These are phyloP conservation scores for Blechomonas ayalai DNA, from an alignment of 208 protist species.

Conservation along the genomic window DNA sequence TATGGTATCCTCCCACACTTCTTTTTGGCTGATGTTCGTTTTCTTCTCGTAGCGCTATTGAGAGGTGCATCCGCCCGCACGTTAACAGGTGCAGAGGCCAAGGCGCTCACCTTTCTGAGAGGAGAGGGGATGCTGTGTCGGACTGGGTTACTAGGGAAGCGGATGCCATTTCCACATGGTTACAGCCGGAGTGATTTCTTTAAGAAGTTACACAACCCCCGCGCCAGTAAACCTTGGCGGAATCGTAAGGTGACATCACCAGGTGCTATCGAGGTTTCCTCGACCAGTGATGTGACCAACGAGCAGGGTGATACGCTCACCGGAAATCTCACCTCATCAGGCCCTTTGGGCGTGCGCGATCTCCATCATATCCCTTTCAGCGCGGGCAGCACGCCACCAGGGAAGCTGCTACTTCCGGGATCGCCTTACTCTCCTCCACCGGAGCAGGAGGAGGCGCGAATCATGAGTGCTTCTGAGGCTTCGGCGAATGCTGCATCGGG, in stretches of 20 bases:
- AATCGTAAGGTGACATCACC: slow-evolving; percentile 26
- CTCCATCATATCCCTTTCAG: background rate
- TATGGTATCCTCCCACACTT: too few relatives aligned
- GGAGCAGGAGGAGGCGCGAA: background rate
- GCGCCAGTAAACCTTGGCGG: slow-evolving; percentile 81
- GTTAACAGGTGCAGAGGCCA: too few relatives aligned
- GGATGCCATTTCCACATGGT: slow-evolving; percentile 34
- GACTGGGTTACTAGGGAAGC: slow-evolving; percentile 21
- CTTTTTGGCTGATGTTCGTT: too few relatives aligned
- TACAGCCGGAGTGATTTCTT: slow-evolving; percentile 66
- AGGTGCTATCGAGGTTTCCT: slow-evolving; percentile 61
- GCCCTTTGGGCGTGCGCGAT: slow-evolving; percentile 59
- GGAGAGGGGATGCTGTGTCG: slow-evolving; percentile 34
- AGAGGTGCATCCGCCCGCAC: too few relatives aligned
- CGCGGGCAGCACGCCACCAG: background rate
- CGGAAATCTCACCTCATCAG: slow-evolving; percentile 33
- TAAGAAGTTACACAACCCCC: slow-evolving; percentile 59
- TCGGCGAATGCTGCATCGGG: background rate
- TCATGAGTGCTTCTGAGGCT: background rate
- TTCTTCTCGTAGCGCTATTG: too few relatives aligned
- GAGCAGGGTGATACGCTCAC: slow-evolving; percentile 18
- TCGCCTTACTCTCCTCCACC: background rate
- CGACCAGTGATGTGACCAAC: slow-evolving; percentile 29
- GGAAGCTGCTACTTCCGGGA: background rate
- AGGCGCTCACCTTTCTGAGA: too few relatives aligned